Conservation (phyloP, 768 basidiomycete genomes). For the Naganishia vishniacii region DNA sequence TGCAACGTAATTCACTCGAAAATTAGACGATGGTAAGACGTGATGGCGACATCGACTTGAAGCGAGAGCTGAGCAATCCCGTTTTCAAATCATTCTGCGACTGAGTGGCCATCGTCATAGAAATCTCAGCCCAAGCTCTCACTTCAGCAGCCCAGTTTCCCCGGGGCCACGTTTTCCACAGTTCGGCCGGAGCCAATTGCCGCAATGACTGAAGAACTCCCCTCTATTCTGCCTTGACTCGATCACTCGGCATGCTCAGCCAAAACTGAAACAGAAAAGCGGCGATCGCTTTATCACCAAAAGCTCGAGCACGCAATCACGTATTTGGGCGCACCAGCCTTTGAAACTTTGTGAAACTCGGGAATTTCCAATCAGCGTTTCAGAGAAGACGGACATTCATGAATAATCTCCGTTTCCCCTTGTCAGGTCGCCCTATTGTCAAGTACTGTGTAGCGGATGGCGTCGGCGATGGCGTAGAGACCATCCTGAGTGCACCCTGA, state of each 20-base stretch:
- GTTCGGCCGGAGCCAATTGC: slow-evolving; percentile 3
- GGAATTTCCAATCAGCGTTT: too few relatives aligned
- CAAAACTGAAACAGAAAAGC: background rate
- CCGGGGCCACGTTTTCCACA: slow-evolving; percentile 1
- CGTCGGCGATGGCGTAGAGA: too few relatives aligned
- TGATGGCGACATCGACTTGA: slow-evolving; percentile 15
- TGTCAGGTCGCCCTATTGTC: too few relatives aligned
- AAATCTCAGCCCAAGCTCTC: background rate
- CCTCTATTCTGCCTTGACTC: background rate
- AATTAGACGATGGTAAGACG: background rate
- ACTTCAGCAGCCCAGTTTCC: background rate
- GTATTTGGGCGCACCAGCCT: too few relatives aligned
- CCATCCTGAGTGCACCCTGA: too few relatives aligned
- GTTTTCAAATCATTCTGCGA: slow-evolving; percentile 7
- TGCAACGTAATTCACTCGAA: slow-evolving; percentile 2
- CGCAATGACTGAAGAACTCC: background rate
- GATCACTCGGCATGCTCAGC: background rate
- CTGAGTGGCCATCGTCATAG: background rate
- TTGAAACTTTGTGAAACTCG: too few relatives aligned
- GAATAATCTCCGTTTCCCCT: too few relatives aligned
- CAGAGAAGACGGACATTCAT: too few relatives aligned
- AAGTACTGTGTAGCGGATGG: too few relatives aligned
- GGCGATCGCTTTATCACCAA: slow-evolving; percentile 7
- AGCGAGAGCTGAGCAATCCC: slow-evolving; percentile 7
- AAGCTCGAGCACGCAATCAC: background rate